Evolutionary conservation across 208 protist species (phyloP).

Genomic region (Zelonia costaricensis): DNA sequence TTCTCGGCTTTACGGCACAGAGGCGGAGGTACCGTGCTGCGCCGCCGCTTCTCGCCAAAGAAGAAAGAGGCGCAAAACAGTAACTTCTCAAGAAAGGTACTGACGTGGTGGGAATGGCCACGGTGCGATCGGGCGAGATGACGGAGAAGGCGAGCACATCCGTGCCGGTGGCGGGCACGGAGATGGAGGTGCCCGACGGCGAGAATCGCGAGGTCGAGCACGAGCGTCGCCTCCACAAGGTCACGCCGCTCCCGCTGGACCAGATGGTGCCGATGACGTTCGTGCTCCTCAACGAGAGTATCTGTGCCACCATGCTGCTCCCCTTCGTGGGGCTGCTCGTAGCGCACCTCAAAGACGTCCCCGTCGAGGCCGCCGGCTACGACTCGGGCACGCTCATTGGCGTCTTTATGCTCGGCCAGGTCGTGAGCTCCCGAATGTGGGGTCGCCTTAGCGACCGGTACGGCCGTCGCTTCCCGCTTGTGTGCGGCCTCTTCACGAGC

Average conservation of each 20-base stretch:
- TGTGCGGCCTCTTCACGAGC: conserved; percentile 56
- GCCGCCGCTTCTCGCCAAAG: no score
- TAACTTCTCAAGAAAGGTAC: no score
- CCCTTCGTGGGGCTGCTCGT: conserved; percentile 71
- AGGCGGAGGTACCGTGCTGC: no score
- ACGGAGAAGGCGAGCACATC: no score
- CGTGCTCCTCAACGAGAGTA: conserved; percentile 64
- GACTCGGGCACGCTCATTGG: conserved; percentile 50
- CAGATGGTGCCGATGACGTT: conserved; percentile 63
- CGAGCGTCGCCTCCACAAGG: background rate
- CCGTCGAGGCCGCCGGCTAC: conserved; percentile 57
- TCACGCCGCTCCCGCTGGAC: conserved; percentile 52
- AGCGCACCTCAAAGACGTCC: conserved; percentile 33
- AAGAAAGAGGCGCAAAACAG: no score
- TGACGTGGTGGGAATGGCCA: no score
- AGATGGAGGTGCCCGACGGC: no score
- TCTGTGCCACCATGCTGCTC: conserved; percentile 60
- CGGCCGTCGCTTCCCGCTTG: conserved; percentile 50
- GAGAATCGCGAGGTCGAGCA: background rate
- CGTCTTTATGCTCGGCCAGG: conserved; percentile 67
- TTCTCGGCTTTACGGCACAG: no score
- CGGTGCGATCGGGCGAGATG: no score
- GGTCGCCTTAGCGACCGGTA: conserved; percentile 65
- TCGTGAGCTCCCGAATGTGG: conserved; percentile 53
- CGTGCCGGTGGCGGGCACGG: no score